Conservation (phyloP, 495 filamentous ascomycete species). For the Neurospora sp. region DNA sequence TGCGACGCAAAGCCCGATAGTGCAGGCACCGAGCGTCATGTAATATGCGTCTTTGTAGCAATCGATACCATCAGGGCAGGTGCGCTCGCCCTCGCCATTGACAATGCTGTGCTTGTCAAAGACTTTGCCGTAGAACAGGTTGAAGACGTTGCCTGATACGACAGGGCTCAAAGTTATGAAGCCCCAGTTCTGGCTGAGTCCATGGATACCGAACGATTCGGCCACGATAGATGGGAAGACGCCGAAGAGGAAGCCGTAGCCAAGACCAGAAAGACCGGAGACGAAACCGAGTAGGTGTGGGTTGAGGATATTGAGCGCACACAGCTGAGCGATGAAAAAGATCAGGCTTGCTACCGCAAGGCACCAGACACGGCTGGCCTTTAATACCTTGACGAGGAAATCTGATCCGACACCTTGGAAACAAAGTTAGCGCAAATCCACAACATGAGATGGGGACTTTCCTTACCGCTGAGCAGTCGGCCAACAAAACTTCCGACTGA, state of each 20-base stretch:
- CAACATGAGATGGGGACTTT: neutral
- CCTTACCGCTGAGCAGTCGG: conserved; percentile 61
- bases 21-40: conserved; percentile 67
- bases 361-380: conserved; percentile 82
- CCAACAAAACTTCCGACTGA: conserved; percentile 79
- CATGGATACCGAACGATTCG: conserved; percentile 81
- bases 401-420: conserved; percentile 77
- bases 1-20: conserved; percentile 57
- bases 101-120: conserved; percentile 71
- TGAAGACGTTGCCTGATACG: conserved; percentile 82
- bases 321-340: conserved; percentile 74
- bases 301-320: conserved; percentile 67
- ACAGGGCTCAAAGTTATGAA: conserved; percentile 84
- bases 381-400: conserved; percentile 67
- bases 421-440: conserved; percentile 1
- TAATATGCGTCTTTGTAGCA: conserved; percentile 80
- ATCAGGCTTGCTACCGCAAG: conserved; percentile 64
- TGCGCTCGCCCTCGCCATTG: conserved; percentile 54
- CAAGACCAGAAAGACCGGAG: conserved; percentile 75
- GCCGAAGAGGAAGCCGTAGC: conserved; percentile 90
- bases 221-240: conserved; percentile 88
- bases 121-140: conserved; percentile 72
- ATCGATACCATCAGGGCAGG: conserved; percentile 67
- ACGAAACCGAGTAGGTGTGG: conserved; percentile 69
- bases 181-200: conserved; percentile 90